Percentiles rank a stretch among this genome's conserved stretches.
These are phyloP conservation scores for Achaetomium macrosporum DNA, from an alignment of 2,329 filamentous ascomycete genomes.

Conservation along the genomic window DNA sequence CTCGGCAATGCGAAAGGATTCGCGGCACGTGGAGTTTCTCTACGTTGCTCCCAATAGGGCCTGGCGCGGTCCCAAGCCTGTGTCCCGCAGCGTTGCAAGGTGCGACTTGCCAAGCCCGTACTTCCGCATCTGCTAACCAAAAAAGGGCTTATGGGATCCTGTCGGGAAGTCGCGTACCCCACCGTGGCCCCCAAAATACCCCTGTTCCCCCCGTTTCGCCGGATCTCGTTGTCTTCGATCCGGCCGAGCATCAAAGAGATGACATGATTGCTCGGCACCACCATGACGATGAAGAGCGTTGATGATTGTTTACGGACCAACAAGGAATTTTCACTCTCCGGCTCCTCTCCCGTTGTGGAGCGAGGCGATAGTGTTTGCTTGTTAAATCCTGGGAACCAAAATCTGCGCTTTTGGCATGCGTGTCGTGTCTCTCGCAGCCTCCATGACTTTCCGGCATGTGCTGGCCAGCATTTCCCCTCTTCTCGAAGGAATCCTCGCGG, in stretches of 20 bases:
- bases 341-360: neutral
- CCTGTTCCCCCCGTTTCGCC: too few species aligned
- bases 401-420: too few species aligned
- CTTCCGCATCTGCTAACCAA: too few species aligned
- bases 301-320: neutral
- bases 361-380: neutral
- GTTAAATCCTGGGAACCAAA: too few species aligned
- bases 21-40: conserved; percentile 14
- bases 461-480: neutral
- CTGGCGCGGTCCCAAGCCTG: conserved; percentile 1
- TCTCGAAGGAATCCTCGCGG: neutral
- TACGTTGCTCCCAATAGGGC: conserved; percentile 4
- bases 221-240: too few species aligned
- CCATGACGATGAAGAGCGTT: too few species aligned
- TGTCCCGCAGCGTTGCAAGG: neutral
- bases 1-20: conserved; percentile 11
- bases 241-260: too few species aligned
- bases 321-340: neutral
- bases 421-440: too few species aligned
- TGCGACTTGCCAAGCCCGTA: neutral
- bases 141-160: too few species aligned
- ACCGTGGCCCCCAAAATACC: too few species aligned
- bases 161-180: too few species aligned
- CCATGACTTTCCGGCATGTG: neutral
- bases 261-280: too few species aligned